Percentiles rank a stretch among this genome's conserved stretches.
phyloP scores from a whole-genome alignment of 352 stramenopile genomes.

The Phytophthora europaea region DNA sequence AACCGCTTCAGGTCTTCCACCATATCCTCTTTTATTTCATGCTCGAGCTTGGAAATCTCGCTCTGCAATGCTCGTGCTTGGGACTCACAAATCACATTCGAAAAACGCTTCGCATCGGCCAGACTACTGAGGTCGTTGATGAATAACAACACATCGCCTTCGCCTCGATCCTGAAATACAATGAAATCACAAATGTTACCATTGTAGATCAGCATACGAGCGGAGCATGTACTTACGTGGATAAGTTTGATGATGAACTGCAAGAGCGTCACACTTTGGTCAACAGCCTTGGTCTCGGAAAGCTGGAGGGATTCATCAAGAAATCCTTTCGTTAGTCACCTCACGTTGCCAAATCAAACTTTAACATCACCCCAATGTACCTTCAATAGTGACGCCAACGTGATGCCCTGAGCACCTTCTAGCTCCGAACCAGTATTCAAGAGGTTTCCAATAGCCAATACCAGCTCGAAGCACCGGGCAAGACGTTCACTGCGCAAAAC shows the following conservation, averaged over 20 bases:
- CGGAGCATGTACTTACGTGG: conserved; percentile 52
- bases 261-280: conserved; percentile 76
- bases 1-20: conserved; percentile 61
- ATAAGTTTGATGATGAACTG: conserved; percentile 87
- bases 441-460: conserved; percentile 80
- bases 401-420: conserved; percentile 73
- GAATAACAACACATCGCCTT: conserved; percentile 76
- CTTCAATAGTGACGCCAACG: conserved; percentile 81
- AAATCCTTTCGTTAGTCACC: neutral
- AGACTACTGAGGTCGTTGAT: conserved; percentile 69
- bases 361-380: conserved; percentile 23
- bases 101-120: conserved; percentile 70
- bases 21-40: conserved; percentile 84
- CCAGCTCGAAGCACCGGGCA: conserved; percentile 78
- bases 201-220: neutral
- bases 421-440: conserved; percentile 81
- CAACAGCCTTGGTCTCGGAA: conserved; percentile 86
- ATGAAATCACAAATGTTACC: conserved; percentile 1
- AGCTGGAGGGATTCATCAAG: conserved; percentile 38
- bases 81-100: conserved; percentile 72
- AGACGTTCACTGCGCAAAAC: conserved; percentile 77
- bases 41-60: conserved; percentile 62
- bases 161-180: conserved; percentile 65
- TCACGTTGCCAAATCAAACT: neutral
- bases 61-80: conserved; percentile 62